Evolutionary conservation across 805 yeast genomes (phyloP).

Genomic region (Spathaspora boniae): DNA sequence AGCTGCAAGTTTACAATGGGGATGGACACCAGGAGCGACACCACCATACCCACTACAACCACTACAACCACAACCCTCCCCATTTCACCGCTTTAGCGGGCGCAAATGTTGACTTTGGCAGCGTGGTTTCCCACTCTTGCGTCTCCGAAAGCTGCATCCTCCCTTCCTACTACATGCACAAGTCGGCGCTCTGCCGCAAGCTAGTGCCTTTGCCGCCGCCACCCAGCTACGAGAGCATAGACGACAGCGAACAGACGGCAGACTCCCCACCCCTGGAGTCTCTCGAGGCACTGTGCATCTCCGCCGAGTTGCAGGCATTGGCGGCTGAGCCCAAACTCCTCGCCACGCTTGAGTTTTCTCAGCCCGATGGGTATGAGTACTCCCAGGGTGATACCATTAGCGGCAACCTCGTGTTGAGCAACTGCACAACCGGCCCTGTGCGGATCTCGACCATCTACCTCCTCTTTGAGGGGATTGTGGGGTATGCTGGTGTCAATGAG

Average conservation of each 20-base stretch:
- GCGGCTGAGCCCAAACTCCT: neutral
- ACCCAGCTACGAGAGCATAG: slow-evolving; percentile 5
- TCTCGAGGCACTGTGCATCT: neutral
- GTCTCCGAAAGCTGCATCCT: slow-evolving; percentile 4
- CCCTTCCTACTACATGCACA: slow-evolving; percentile 12
- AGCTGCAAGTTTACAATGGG: too few species aligned
- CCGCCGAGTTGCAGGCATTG: slow-evolving; percentile 3
- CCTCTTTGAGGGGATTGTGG: slow-evolving; percentile 8
- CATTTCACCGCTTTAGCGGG: too few species aligned
- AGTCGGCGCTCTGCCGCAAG: slow-evolving; percentile 4
- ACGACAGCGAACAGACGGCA: slow-evolving; percentile 1
- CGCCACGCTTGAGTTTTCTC: neutral
- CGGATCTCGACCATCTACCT: slow-evolving; percentile 8
- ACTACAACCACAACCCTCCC: too few species aligned
- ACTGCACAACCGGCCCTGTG: neutral
- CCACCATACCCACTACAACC: too few species aligned
- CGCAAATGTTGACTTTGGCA: too few species aligned
- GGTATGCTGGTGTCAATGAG: slow-evolving; percentile 1
- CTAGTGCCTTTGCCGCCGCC: slow-evolving; percentile 5
- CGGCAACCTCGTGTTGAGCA: slow-evolving; percentile 4
- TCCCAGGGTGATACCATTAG: slow-evolving; percentile 6
- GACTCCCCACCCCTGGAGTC: neutral
- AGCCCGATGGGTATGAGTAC: slow-evolving; percentile 4
- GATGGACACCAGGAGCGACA: too few species aligned
- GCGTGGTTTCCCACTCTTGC: too few species aligned